A percentile compares a stretch with the other conserved stretches of the same genome.
Evolutionary conservation across 352 stramenopile genomes (phyloP).

Genomic region (Lagenidium giganteum): DNA sequence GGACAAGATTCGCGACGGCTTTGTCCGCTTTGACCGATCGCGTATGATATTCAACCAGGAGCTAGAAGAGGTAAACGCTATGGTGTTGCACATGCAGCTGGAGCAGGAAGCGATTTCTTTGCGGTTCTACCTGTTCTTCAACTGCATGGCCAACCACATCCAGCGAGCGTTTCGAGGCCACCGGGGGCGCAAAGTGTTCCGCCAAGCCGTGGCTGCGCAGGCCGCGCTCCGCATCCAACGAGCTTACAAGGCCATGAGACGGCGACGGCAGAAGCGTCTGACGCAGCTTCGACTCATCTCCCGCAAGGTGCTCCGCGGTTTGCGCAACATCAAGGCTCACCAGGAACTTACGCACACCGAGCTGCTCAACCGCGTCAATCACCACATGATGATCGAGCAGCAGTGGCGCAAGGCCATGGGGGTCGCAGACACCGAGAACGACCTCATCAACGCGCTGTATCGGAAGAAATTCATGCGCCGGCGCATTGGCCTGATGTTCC

Average conservation of each 20-base stretch:
- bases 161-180: conserved; percentile 87
- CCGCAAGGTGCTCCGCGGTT: conserved; percentile 43
- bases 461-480: conserved; percentile 53
- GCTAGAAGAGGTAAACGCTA: background rate
- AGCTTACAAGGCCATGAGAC: conserved; percentile 30
- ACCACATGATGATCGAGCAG: conserved; percentile 61
- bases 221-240: conserved; percentile 44
- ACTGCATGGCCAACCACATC: conserved; percentile 33
- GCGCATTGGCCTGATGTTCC: conserved; percentile 28
- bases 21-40: too few species aligned
- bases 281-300: conserved; percentile 34
- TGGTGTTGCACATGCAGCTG: conserved; percentile 3
- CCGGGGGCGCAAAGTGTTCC: conserved; percentile 45
- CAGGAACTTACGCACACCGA: conserved; percentile 45
- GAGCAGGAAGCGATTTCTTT: conserved; percentile 11
- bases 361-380: conserved; percentile 40
- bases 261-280: conserved; percentile 18
- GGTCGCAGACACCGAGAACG: conserved; percentile 44
- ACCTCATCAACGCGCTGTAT: conserved; percentile 51
- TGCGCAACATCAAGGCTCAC: conserved; percentile 28
- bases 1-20: too few species aligned
- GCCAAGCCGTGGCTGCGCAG: conserved; percentile 29
- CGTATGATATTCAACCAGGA: conserved; percentile 11
- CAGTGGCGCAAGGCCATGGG: conserved; percentile 68
- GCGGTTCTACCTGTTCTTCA: conserved; percentile 5